Base-by-base conservation (phyloP, 148 eudicot genomes). In the Persicaria tinctoria region DNA sequence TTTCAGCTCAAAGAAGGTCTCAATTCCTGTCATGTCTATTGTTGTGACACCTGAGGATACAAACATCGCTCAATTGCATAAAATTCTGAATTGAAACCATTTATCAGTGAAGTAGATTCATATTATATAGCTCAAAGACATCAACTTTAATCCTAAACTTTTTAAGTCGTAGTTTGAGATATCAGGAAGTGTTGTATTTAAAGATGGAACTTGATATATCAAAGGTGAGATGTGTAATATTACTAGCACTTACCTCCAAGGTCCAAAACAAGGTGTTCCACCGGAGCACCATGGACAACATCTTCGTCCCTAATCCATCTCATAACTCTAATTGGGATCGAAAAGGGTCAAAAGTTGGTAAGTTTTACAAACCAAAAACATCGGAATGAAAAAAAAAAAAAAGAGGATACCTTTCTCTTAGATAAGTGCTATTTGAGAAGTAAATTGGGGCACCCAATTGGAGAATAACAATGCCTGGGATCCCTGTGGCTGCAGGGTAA, bases 241-340 rank as follows among this genome's bases (percentile, higher is more conserved):
- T 17, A 2, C 5, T n/a, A 6, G 8, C 23, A 10, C 75, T 76
- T 71, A 88, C 97, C 94, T 87, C 90, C 92, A 63, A 91, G 59
- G 7, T 94, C 98, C 45, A 94, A 78, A 20, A 94, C 73, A 51
- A 94, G 71, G 76, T 86, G 90, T 82, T 88, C 93, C 13, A 94
- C 78, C 0, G 76, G 81, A 68, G 81, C 60, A 41, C 79, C 76
- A 18, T 46, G 68, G 50, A 49, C 50, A 1, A 76, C 71, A 8
- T 82, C 74, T 79, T 91, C 98, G 76, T 94, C 98, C 84, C 91
- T 86, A 8, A 94, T 80, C 91, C 92, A 94, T 82, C 98, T 94
- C 77, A 85, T 8, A 71, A 91, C 75, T 84, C 98, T 93, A 75
- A 59, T 80, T 70, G 50, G 71, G 5, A 75, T 56, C 27, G 27